phyloP scores from a whole-genome alignment of 371 early-diverging fungal genomes.

The Paraphysoderma sedebokerense region DNA sequence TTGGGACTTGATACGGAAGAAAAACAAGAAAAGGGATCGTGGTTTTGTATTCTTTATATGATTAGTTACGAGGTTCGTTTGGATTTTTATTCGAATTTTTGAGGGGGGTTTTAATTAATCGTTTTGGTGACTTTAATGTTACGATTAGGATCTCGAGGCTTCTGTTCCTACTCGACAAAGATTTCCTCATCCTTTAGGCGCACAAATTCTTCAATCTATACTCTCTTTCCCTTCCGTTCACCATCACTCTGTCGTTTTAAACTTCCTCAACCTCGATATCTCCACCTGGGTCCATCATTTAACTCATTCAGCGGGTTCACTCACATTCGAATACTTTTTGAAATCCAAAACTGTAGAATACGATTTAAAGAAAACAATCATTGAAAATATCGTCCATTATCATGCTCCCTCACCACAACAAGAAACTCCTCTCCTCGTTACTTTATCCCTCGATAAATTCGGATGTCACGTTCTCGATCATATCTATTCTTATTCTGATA shows the following conservation, averaged over 20 bases:
- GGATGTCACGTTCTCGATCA: slow-evolving; percentile 64
- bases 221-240: slow-evolving; percentile 43
- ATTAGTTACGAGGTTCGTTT: slow-evolving; percentile 23
- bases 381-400: no score
- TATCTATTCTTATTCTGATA: slow-evolving; percentile 54
- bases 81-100: no score
- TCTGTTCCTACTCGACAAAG: no score
- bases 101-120: not conserved
- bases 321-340: slow-evolving; percentile 52
- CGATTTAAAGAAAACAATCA: no score
- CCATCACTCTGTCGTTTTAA: slow-evolving; percentile 33
- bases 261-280: slow-evolving; percentile 14
- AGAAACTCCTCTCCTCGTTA: slow-evolving; percentile 26
- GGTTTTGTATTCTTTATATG: slow-evolving; percentile 40
- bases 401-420: slow-evolving; percentile 38
- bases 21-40: slow-evolving; percentile 34
- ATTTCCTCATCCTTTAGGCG: slow-evolving; percentile 57
- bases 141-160: slow-evolving; percentile 14
- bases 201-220: slow-evolving; percentile 47
- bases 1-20: slow-evolving; percentile 27
- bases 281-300: slow-evolving; percentile 29
- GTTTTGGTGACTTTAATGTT: not conserved
- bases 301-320: slow-evolving; percentile 47
- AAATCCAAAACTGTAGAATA: slow-evolving; percentile 24
- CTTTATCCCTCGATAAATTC: slow-evolving; percentile 50